These are phyloP conservation scores for Onygenales sp. DNA, from an alignment of 2,329 filamentous ascomycete species.

Conservation along the genomic window DNA sequence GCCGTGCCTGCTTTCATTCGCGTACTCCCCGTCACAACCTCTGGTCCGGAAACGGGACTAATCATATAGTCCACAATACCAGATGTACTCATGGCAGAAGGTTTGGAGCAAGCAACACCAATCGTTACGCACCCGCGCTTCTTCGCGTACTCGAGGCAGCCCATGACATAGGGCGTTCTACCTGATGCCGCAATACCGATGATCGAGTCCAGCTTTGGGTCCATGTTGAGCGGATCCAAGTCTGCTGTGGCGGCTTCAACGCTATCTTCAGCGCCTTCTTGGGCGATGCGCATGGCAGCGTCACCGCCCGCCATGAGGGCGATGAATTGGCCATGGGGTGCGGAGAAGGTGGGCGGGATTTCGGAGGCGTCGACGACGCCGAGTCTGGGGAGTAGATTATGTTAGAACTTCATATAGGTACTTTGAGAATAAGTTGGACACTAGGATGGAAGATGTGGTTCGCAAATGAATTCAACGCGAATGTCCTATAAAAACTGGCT, in stretches of 20 bases:
- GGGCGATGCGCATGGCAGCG: slow-evolving; percentile 29
- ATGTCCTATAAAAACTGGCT: too few species aligned
- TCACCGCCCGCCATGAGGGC: slow-evolving; percentile 36
- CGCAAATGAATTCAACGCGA: too few species aligned
- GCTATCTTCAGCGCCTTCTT: slow-evolving; percentile 35
- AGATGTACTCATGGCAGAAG: slow-evolving; percentile 22
- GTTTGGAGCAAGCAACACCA: slow-evolving; percentile 29
- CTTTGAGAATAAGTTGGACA: too few species aligned
- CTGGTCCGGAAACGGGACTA: slow-evolving; percentile 31
- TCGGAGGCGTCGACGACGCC: slow-evolving; percentile 35
- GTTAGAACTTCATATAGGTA: too few species aligned
- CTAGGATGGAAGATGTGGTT: too few species aligned
- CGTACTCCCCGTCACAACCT: slow-evolving; percentile 39
- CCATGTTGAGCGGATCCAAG: slow-evolving; percentile 20
- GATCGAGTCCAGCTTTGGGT: slow-evolving; percentile 25
- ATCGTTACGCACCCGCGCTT: slow-evolving; percentile 27
- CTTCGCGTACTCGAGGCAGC: slow-evolving; percentile 28
- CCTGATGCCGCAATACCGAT: slow-evolving; percentile 37
- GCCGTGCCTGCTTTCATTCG: slow-evolving; percentile 38
- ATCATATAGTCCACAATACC: slow-evolving; percentile 26
- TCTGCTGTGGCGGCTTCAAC: slow-evolving; percentile 21
- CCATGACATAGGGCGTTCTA: slow-evolving; percentile 35
- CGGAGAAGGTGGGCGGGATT: slow-evolving; percentile 34
- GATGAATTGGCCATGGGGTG: slow-evolving; percentile 30
- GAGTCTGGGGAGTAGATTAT: slow-evolving; percentile 17